Base-by-base conservation (phyloP, 495 filamentous ascomycete species). In the Acidiella bohemica region DNA sequence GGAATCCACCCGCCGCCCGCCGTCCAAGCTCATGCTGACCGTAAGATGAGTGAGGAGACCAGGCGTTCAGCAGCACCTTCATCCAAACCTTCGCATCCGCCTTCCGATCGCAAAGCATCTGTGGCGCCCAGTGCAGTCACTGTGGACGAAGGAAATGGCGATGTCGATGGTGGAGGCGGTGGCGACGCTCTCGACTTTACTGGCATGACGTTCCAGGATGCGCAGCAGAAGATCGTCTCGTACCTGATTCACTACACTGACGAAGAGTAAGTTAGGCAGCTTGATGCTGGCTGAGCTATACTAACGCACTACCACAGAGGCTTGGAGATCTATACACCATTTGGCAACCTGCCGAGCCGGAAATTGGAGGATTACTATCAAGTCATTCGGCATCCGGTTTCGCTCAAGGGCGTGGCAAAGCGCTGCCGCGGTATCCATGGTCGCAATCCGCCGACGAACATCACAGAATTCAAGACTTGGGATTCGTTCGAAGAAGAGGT, bases 391-490 rank as follows among this genome's bases (percentile, higher is more conserved):
- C 65, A 82, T 38, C 83, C 84, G 0, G 65, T 85, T 5, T 84
- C 77, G 1, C 58, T 92, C 9, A 76, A 75, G 42, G 70, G 63
- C 6, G 63, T 88, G 11, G 74, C 81, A 48, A 84, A 84, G 61
- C 67, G 67, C 41, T 72, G 84, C 25, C 72, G 71, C 17, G 82
- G 83, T 12, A 65, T 73, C 18, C 71, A 75, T 38, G 79, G 78
- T 9, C 66, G 78, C 39, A 67, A 71, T 35, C 66, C 70, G 24
- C 66, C 70, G 3, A 78, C 80, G 1, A 73, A 70, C n/a, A 57
- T 71, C 10, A 81, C 76, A 20, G 73, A 80, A 23, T 78, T 84
- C 57, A 80, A 80, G 47, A 76, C 59, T 17, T 94, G 86, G 86
- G 60, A 74, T 29, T 67, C 73, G 3, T 88, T 93, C 42, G 83